phyloP scores from a whole-genome alignment of 2,329 filamentous ascomycete genomes.

The Fusarium sp. region DNA sequence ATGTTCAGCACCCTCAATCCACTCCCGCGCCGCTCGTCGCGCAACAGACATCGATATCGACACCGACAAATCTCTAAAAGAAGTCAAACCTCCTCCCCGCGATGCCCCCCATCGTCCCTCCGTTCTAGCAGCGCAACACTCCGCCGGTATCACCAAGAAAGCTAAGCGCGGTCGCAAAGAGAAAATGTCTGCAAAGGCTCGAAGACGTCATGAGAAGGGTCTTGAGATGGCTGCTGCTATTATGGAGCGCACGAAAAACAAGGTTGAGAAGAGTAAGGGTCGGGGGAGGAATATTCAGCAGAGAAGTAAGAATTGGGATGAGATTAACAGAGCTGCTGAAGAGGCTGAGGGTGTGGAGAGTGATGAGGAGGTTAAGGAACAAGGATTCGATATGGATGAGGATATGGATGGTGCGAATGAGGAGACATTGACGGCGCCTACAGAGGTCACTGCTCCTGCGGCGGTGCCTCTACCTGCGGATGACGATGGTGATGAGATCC shows the following conservation, averaged over 20 bases:
- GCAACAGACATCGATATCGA: slow-evolving; percentile 77
- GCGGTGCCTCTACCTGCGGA: slow-evolving; percentile 35
- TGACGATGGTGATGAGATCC: slow-evolving; percentile 52
- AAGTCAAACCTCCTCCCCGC: slow-evolving; percentile 64
- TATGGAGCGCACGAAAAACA: slow-evolving; percentile 68
- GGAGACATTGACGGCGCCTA: slow-evolving; percentile 5
- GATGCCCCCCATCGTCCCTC: slow-evolving; percentile 64
- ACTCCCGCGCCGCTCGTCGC: slow-evolving; percentile 80
- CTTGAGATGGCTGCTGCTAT: slow-evolving; percentile 71
- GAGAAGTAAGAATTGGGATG: slow-evolving; percentile 68
- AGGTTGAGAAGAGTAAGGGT: slow-evolving; percentile 67
- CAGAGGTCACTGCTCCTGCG: background rate
- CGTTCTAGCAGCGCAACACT: slow-evolving; percentile 76
- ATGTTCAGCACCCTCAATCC: slow-evolving; percentile 68
- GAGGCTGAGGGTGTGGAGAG: slow-evolving; percentile 10
- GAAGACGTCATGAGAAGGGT: slow-evolving; percentile 67
- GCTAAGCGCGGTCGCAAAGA: slow-evolving; percentile 67
- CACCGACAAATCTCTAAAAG: slow-evolving; percentile 78
- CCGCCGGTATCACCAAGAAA: slow-evolving; percentile 77
- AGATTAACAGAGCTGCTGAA: slow-evolving; percentile 62
- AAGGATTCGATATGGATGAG: slow-evolving; percentile 52
- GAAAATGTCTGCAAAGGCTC: slow-evolving; percentile 67
- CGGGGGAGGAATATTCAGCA: slow-evolving; percentile 61
- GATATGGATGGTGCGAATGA: slow-evolving; percentile 50
- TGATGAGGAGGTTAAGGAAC: slow-evolving; percentile 39